These are phyloP conservation scores for Candolleomyces aberdarensis DNA, from an alignment of 768 basidiomycete genomes.

Conservation along the genomic window DNA sequence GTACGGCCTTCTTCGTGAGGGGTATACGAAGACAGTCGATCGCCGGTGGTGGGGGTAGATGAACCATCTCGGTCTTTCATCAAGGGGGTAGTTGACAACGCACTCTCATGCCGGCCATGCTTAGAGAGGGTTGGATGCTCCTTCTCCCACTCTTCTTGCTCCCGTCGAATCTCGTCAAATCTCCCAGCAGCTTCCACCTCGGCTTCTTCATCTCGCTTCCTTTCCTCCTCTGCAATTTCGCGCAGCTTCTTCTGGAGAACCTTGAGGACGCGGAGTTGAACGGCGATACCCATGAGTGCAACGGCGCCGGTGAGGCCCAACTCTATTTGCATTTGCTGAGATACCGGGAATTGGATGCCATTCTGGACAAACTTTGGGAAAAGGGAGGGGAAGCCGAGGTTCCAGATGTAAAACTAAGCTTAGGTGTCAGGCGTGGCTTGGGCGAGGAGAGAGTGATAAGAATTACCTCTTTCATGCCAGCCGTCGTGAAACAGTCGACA, in stretches of 20 bases:
- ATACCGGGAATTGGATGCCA: conserved; percentile 75
- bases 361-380: conserved; percentile 74
- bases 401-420: conserved; percentile 89
- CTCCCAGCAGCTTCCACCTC: conserved; percentile 71
- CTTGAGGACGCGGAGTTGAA: conserved; percentile 84
- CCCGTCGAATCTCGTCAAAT: conserved; percentile 60
- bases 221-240: conserved; percentile 76
- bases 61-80: conserved; percentile 60
- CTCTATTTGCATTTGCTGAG: conserved; percentile 92
- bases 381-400: conserved; percentile 78
- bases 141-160: conserved; percentile 84
- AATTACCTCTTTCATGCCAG: conserved; percentile 86
- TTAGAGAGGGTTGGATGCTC: conserved; percentile 67
- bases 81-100: conserved; percentile 58
- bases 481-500: conserved; percentile 90
- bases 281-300: conserved; percentile 81
- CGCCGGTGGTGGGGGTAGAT: conserved; percentile 43
- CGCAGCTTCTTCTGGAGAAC: conserved; percentile 75
- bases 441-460: conserved; percentile 4
- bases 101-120: conserved; percentile 63
- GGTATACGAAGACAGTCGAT: conserved; percentile 51
- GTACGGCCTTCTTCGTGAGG: conserved; percentile 47
- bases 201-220: conserved; percentile 67
- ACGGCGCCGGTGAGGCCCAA: conserved; percentile 84
- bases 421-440: conserved; percentile 10